Percentiles rank a stretch among this genome's conserved stretches.
Evolutionary conservation across 2,329 filamentous ascomycete genomes (phyloP).

Genomic region (Endocalyx cinctus): DNA sequence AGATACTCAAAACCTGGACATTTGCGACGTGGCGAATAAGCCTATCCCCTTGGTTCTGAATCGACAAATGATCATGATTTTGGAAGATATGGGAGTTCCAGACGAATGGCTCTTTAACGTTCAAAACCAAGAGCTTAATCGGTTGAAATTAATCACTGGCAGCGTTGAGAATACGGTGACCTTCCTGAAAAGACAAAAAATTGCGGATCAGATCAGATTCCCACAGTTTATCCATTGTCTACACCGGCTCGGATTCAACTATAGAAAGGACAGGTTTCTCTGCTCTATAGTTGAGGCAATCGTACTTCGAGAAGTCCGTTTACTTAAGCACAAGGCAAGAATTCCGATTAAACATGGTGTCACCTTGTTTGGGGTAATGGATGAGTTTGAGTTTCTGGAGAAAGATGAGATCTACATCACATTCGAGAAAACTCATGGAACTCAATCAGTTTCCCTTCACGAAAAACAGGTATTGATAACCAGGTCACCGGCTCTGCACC

Average conservation of each 20-base stretch:
- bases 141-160: neutral
- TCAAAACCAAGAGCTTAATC: neutral
- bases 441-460: slow-evolving; percentile 23
- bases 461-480: slow-evolving; percentile 56
- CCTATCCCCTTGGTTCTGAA: slow-evolving; percentile 67
- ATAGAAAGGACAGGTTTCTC: slow-evolving; percentile 62
- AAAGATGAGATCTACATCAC: slow-evolving; percentile 64
- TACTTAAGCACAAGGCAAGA: slow-evolving; percentile 41
- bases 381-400: slow-evolving; percentile 64
- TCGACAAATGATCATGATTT: slow-evolving; percentile 72
- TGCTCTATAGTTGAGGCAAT: slow-evolving; percentile 61
- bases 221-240: slow-evolving; percentile 57
- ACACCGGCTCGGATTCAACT: slow-evolving; percentile 53
- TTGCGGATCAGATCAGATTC: slow-evolving; percentile 55
- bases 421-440: slow-evolving; percentile 33
- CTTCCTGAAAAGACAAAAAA: slow-evolving; percentile 56
- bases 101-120: neutral
- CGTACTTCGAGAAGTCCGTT: slow-evolving; percentile 62
- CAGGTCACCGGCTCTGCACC: slow-evolving; percentile 69
- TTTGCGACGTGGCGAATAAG: slow-evolving; percentile 61
- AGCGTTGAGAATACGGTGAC: slow-evolving; percentile 54
- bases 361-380: slow-evolving; percentile 77
- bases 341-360: slow-evolving; percentile 64
- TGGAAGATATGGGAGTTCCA: slow-evolving; percentile 56
- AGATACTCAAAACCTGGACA: slow-evolving; percentile 54